Base-by-base conservation (phyloP, 441 rosid genomes). In the Hypseocharis bilobata region DNA sequence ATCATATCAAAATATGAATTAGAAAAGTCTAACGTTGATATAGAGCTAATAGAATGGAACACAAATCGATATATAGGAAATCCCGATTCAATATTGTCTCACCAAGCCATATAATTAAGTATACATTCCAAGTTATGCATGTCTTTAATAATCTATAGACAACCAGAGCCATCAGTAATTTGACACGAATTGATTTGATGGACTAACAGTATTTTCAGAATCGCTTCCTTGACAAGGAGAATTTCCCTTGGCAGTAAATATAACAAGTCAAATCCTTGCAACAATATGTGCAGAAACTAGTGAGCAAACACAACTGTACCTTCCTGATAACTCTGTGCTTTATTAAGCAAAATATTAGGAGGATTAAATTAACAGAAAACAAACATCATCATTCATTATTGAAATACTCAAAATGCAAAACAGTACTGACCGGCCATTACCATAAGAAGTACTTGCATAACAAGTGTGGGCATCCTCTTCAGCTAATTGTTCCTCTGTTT, bases 371-470 rank as follows among this genome's bases (percentile, higher is more conserved):
- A 19, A 44, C 59, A 49, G 3, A 59, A 8, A 51, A 25, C 64
- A 34, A 60, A 16, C 29, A 61, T 49, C 29, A 61, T 49, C 51
- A 36, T 14, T 27, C 30, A 57, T 34, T 28, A 49, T 34, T 72
- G 65, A 60, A 54, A 71, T 69, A 47, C 28, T 26, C 69, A 64
- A 68, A 62, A 56, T 38, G 28, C 54, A 68, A 51, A 51, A 20
- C 56, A 51, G 28, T 72, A 66, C 77, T 72, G 73, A 80, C 70
- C 74, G 36, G 77, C 69, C 79, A 81, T 76, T 85, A 85, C 94
- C 91, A 76, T 79, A 11, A 69, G 80, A 69, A 69, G 72, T 76
- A 62, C 80, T 81, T 30, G 70, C 66, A 29, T 66, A 65, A 67
- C 70, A 57, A 17, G 73, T 28, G 70, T 74, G 47, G 56, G 52